Percentiles rank a stretch among this genome's conserved stretches.
Evolutionary conservation across 2,329 filamentous ascomycete species (phyloP).

Genomic region (Colletotrichum sp.): DNA sequence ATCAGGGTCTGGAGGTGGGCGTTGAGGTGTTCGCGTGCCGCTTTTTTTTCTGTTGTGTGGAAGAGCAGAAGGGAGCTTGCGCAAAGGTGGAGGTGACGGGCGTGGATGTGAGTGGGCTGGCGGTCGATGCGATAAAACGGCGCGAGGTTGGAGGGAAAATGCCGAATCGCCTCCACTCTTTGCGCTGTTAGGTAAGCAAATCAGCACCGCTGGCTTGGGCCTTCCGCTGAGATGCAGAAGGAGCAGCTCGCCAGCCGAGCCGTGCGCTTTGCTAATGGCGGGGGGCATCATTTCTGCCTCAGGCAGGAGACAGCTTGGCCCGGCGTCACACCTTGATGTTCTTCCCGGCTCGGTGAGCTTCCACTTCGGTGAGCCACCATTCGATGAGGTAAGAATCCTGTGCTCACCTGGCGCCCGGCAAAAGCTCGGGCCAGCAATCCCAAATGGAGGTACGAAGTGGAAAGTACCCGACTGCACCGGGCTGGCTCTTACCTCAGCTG

Average conservation of each 20-base stretch:
- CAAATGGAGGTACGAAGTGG: neutral
- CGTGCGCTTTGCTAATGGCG: neutral
- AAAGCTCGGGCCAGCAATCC: constrained; percentile 3
- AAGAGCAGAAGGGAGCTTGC: constrained; percentile 15
- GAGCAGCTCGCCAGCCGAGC: neutral
- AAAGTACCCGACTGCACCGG: neutral
- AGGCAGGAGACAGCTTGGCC: neutral
- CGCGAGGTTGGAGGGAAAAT: constrained; percentile 22
- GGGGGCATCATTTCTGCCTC: neutral
- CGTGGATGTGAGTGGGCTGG: constrained; percentile 18
- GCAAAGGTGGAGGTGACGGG: constrained; percentile 21
- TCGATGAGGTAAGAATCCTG: neutral
- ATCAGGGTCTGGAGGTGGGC: neutral
- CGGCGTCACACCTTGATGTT: neutral
- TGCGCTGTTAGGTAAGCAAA: constrained; percentile 13
- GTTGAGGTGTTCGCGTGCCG: constrained; percentile 7
- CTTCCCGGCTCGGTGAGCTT: neutral
- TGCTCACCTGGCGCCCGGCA: neutral
- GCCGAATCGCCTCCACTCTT: constrained; percentile 14
- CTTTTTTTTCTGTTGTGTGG: constrained; percentile 9
- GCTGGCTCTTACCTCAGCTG: constrained; percentile 8
- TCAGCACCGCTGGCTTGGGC: neutral
- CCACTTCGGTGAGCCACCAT: neutral
- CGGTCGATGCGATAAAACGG: constrained; percentile 16
- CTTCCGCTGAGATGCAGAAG: neutral